These are phyloP conservation scores for Apiospora koreana DNA, from an alignment of 2,329 filamentous ascomycete species.

Conservation along the genomic window DNA sequence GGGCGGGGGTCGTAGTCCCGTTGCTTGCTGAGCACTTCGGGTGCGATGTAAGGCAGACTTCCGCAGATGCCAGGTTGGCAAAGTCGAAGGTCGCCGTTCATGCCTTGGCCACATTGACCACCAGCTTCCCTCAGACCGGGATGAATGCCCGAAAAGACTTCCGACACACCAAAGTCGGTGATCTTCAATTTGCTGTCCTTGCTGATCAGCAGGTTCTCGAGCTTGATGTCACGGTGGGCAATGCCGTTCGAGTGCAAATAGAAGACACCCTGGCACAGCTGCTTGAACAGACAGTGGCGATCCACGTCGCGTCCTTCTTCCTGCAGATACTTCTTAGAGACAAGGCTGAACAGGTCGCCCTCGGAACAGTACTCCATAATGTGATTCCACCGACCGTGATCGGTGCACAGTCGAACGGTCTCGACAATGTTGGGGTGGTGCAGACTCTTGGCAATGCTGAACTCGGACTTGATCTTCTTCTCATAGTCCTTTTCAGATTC, in stretches of 20 bases:
- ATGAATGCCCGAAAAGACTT: conserved; percentile 81
- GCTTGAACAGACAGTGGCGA: conserved; percentile 85
- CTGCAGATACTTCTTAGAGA: conserved; percentile 70
- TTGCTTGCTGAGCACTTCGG: conserved; percentile 75
- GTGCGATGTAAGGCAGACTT: conserved; percentile 83
- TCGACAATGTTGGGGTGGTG: conserved; percentile 87
- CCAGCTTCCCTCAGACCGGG: conserved; percentile 74
- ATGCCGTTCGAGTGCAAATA: conserved; percentile 85
- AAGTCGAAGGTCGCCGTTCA: conserved; percentile 65
- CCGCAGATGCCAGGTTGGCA: conserved; percentile 82
- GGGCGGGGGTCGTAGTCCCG: conserved; percentile 70
- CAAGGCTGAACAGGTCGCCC: conserved; percentile 76
- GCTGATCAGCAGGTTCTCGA: conserved; percentile 81
- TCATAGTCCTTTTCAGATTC: conserved; percentile 77
- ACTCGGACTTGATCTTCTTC: conserved; percentile 90
- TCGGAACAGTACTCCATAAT: conserved; percentile 91
- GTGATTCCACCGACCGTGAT: conserved; percentile 79
- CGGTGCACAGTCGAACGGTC: conserved; percentile 73
- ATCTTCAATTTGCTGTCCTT: conserved; percentile 84
- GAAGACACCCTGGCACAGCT: conserved; percentile 77
- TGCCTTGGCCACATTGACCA: conserved; percentile 72
- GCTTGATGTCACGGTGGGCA: conserved; percentile 87
- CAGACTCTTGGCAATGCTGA: conserved; percentile 80
- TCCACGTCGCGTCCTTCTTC: conserved; percentile 66
- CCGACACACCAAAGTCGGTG: conserved; percentile 87